Conservation (phyloP, 176 grass and related monocot genomes). For the Zea mays region Zm-B73-REFERENCE-NAM-5.0 NC_050105.1:140563001-140563500, state of each 20-base stretch:
- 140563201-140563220: conserved; percentile 1
- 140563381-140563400: no score
- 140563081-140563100: conserved; percentile 22
- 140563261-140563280: not conserved
- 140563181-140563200: not conserved
- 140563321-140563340: conserved; percentile 1
- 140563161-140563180: conserved; percentile 8
- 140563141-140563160: not conserved
- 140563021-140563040: conserved; percentile 20
- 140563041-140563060: conserved; percentile 35
- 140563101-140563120: conserved; percentile 36
- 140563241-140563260: conserved; percentile 22
- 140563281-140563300: not conserved
- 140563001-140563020: conserved; percentile 34
- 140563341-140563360: conserved; percentile 3
- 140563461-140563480: not conserved
- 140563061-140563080: conserved; percentile 31
- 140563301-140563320: conserved; percentile 18
- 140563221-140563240: not conserved
- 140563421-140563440: no score
- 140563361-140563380: no score
- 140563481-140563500: not conserved
- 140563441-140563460: conserved; percentile 5
- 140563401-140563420: no score
- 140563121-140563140: conserved; percentile 5